Conservation (phyloP, 129 eudicot species). For the Chrysanthemum makinoi region DNA sequence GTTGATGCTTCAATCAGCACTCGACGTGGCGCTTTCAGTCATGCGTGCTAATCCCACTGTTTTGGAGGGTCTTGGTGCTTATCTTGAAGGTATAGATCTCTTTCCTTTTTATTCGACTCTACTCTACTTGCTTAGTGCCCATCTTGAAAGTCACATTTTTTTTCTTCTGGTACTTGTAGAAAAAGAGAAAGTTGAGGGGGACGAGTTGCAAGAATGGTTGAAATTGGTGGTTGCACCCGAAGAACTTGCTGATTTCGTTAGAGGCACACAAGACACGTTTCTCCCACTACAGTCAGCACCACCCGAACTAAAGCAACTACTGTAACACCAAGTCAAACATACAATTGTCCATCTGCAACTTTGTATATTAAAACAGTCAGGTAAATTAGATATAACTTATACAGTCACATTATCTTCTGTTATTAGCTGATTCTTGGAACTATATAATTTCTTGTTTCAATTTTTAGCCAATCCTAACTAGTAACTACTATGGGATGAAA, state of each 20-base stretch:
- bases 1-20: slow-evolving; percentile 84
- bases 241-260: slow-evolving; percentile 67
- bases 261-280: slow-evolving; percentile 46
- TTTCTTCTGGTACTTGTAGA: slow-evolving; percentile 31
- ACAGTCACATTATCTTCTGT: slow-evolving; percentile 15
- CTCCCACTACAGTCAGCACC: slow-evolving; percentile 61
- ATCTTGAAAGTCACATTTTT: not conserved
- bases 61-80: slow-evolving; percentile 97
- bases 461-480: slow-evolving; percentile 25
- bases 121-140: slow-evolving; percentile 2
- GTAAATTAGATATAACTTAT: slow-evolving; percentile 25
- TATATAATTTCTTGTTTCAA: slow-evolving; percentile 5
- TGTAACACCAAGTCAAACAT: slow-evolving; percentile 21
- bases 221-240: slow-evolving; percentile 86
- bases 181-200: slow-evolving; percentile 87
- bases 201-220: slow-evolving; percentile 84
- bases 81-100: slow-evolving; percentile 69
- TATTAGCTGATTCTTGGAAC: slow-evolving; percentile 30
- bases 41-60: slow-evolving; percentile 95
- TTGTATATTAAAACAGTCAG: slow-evolving; percentile 30
- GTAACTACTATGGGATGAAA: slow-evolving; percentile 6
- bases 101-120: slow-evolving; percentile 1
- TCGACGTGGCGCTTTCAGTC: slow-evolving; percentile 85
- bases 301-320: slow-evolving; percentile 42
- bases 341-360: slow-evolving; percentile 13